Conservation (phyloP, 805 yeast species). For the Isabelozyma heimii region DNA sequence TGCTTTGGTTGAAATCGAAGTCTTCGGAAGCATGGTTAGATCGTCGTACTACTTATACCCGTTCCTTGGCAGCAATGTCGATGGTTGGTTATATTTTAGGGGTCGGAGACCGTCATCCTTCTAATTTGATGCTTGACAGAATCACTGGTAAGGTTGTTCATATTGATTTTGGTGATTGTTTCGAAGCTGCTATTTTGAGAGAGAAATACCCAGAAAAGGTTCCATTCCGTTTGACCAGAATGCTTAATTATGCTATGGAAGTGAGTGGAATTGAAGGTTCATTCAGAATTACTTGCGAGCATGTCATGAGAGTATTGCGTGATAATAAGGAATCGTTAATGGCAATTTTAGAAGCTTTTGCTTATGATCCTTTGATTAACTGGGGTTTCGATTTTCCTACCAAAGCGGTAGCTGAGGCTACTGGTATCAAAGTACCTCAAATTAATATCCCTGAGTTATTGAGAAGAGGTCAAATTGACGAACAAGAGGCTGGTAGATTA, state of each 20-base stretch:
- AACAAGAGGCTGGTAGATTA: slow-evolving; percentile 69
- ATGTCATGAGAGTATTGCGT: slow-evolving; percentile 92
- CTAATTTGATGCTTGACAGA: slow-evolving; percentile 92
- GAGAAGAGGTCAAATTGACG: slow-evolving; percentile 72
- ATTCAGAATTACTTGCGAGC: slow-evolving; percentile 93
- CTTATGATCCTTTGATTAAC: slow-evolving; percentile 95
- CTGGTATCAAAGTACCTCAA: slow-evolving; percentile 66
- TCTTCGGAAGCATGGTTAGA: slow-evolving; percentile 98
- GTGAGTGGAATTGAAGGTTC: slow-evolving; percentile 98
- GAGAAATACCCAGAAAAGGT: slow-evolving; percentile 98
- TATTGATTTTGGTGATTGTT: slow-evolving; percentile 98
- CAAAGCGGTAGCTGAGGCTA: slow-evolving; percentile 68
- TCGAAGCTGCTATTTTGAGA: slow-evolving; percentile 94
- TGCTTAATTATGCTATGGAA: slow-evolving; percentile 98
- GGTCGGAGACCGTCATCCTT: slow-evolving; percentile 96
- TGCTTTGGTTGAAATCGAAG: slow-evolving; percentile 92
- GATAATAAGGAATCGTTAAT: slow-evolving; percentile 93
- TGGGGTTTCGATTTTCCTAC: slow-evolving; percentile 98
- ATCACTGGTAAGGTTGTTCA: slow-evolving; percentile 94
- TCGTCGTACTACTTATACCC: slow-evolving; percentile 91
- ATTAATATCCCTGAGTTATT: slow-evolving; percentile 68
- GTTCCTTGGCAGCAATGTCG: slow-evolving; percentile 97
- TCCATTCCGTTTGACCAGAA: slow-evolving; percentile 93
- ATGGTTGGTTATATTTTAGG: slow-evolving; percentile 98
- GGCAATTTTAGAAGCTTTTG: slow-evolving; percentile 98